These are phyloP conservation scores for Aspergillus asperescens DNA, from an alignment of 495 filamentous ascomycete genomes.

Conservation along the genomic window DNA sequence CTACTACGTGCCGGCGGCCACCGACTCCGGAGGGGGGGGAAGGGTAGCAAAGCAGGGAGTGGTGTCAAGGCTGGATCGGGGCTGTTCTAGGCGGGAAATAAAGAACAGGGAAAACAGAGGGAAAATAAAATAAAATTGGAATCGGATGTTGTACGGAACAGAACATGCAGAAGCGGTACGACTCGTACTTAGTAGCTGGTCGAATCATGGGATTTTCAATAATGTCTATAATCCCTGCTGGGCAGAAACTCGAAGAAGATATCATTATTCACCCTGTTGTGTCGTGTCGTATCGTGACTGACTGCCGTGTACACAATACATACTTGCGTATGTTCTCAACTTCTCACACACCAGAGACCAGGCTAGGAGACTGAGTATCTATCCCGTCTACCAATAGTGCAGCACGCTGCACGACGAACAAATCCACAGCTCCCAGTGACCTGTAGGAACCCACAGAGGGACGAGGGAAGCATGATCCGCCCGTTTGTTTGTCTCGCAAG, in stretches of 20 bases:
- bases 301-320: background rate
- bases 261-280: background rate
- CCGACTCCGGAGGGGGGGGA: conserved; percentile 24
- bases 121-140: background rate
- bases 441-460: background rate
- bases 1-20: conserved; percentile 16
- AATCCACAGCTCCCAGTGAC: conserved; percentile 4
- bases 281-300: background rate
- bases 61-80: conserved; percentile 15
- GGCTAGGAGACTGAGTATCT: too few species aligned
- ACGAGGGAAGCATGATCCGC: conserved; percentile 2
- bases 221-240: conserved; percentile 1
- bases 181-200: conserved; percentile 1
- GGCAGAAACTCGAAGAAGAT: background rate
- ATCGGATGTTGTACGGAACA: conserved; percentile 3
- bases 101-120: background rate
- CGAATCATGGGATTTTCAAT: conserved; percentile 1
- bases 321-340: background rate
- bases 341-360: background rate
- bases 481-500: conserved; percentile 3
- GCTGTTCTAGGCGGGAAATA: conserved; percentile 10
- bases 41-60: conserved; percentile 21
- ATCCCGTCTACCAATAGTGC: background rate
- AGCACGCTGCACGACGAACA: conserved; percentile 6
- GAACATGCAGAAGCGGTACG: background rate